Conservation (phyloP, 306 rosid species). For the Cicer arietinum region DNA sequence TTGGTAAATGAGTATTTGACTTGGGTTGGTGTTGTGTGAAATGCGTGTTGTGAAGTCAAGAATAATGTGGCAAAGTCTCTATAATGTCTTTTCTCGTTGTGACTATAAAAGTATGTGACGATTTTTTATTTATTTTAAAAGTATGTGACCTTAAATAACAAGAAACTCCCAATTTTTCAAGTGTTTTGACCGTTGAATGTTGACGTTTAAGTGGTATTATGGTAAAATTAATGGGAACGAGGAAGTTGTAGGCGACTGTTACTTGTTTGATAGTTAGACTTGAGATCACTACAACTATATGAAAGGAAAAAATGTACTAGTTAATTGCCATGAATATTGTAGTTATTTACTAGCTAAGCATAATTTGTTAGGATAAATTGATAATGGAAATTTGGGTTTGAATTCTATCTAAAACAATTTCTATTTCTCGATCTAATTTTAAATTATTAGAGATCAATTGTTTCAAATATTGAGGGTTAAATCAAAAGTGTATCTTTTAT, state of each 20-base stretch:
- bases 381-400: too few relatives aligned
- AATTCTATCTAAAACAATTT: too few relatives aligned
- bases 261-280: conserved; percentile 11
- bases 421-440: too few relatives aligned
- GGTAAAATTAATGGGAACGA: background rate
- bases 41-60: conserved; percentile 16
- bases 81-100: background rate
- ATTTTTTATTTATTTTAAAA: too few relatives aligned
- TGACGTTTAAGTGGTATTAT: background rate
- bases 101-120: conserved; percentile 5
- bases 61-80: conserved; percentile 13
- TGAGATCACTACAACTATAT: background rate
- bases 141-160: background rate
- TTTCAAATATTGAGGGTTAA: too few relatives aligned
- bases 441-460: too few relatives aligned
- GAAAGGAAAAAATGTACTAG: background rate
- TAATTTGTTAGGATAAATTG: too few relatives aligned
- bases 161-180: conserved; percentile 30
- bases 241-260: background rate
- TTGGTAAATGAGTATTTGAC: background rate
- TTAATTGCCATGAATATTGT: background rate
- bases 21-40: background rate
- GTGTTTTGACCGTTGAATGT: conserved; percentile 40
- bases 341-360: too few relatives aligned
- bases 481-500: too few relatives aligned